Base-by-base conservation (phyloP, 352 stramenopile genomes). In the Phytophthora uliginosa region DNA sequence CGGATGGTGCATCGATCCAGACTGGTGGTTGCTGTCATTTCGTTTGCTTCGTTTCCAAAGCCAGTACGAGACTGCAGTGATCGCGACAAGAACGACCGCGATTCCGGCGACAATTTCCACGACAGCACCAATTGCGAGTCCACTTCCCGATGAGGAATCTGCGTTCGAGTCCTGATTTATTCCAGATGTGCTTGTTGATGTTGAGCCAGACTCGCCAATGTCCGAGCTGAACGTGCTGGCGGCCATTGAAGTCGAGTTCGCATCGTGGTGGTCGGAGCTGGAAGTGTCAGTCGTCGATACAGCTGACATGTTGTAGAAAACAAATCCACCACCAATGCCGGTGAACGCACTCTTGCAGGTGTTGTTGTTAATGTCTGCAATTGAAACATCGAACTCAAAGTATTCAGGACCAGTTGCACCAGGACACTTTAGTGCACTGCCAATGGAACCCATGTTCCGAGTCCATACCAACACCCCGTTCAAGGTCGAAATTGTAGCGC, bases 341-440 rank as follows among this genome's bases (percentile, higher is more conserved):
- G 20, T n/a, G 33, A 48, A 60, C 17, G 45, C 18, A 9, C 13
- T 60, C 3, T 60, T 33, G 18, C 54, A 60, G 4, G 5, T 20
- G 10, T 20, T 34, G 22, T 4, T 31, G 54, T 60, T 60, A 48
- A 60, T 60, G 10, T 50, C n/a, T 10, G 63, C 33, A 9, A 42
- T 38, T 17, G 63, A 15, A 17, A 63, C 53, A 24, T 59, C 40
- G 31, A 69, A 69, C 28, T 69, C 53, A 33, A 45, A 52, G 42
- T 63, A 69, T 8, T 18, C 53, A 6, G 13, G 10, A 3, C 47
- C 33, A 38, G 26, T 52, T 33, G 26, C 2, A 1, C 58, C 42
- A 24, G 58, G 58, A 12, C 58, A 64, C n/a, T 56, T 64, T 6
- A 65, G 26, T 20, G 58, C 40, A 34, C 12, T 36, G 13, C 31